Base-by-base conservation (phyloP, 2,329 filamentous ascomycete species). In the Aspergillus luchuensis region DNA sequence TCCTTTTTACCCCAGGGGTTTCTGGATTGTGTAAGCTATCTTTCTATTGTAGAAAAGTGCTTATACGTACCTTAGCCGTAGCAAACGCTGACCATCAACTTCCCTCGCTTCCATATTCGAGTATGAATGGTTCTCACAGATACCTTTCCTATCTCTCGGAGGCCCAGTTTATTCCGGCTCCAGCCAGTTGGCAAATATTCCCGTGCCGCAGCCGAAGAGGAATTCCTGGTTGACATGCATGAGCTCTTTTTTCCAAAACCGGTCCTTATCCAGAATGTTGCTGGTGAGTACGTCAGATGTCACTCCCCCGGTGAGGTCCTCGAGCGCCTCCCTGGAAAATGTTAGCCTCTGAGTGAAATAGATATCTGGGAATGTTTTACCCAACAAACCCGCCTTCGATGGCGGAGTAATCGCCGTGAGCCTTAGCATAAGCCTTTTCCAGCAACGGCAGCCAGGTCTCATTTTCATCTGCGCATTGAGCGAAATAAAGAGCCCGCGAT, bases 1-100 rank as follows among this genome's bases (percentile, higher is more conserved):
- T 92, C 91, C 33, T 85, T 86, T 64, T 87, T 87, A 1, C 91
- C 91, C 91, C 91, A 95, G 0, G 91, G 91, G 67, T 95, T 95
- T 65, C 88, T 86, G 51, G 38, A 19, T 5, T 38, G 54, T n/a
- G 53, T 73, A 10, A 72, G 67, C 50, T 60, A 39, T 4, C 10
- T 19, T 15, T n/a, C 11, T 2, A 28, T 15, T 5, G 21, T 28
- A 8, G 23, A 11, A 28, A 67, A 67, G 25, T 67, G 62, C 2
- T 10, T 11, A 36, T 52, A 66, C 66, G 56, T 74, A 84, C 81
- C 81, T 84, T 41, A 91, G 78, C 54, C 87, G 82, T 2, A 92
- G 79, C 1, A 92, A 78, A 2, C 88, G 84, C 28, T 87, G 78
- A 1, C 85, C 87, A 43, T 87, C 82, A 56, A 86, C 78, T 64